Base-by-base conservation (phyloP, 805 yeast genomes). In the Kuraishia borneana region DNA sequence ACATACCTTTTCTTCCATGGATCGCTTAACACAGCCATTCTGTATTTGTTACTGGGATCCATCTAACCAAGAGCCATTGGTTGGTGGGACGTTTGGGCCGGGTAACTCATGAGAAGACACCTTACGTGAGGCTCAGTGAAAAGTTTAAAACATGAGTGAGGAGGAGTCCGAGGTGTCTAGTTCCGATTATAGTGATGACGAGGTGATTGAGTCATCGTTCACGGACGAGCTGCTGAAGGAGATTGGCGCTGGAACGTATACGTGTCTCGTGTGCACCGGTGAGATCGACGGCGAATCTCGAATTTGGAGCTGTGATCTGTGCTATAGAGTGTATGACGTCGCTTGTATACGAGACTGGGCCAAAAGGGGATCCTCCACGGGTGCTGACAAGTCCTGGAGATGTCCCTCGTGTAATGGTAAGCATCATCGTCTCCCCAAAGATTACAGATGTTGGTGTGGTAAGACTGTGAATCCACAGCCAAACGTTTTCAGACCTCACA, bases 271-370 rank as follows among this genome's bases (percentile, higher is more conserved):
- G 9, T 89, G 98, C 56, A 83, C 95, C 0, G 77, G 82, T 25
- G 89, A 84, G 42, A 68, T 89, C 39, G 83, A 76, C 34, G 63
- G 71, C 3, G 56, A 62, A 9, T 75, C 87, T 17, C 58, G 65
- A 31, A 64, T 87, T 35, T 92, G 95, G 92, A 69, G 85, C 5
- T 89, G 98, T 52, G 53, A 57, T 6, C 60, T 65, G 19, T 89
- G 98, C 51, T 80, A 60, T 48, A 63, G 96, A 38, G 94, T 82
- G 1, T 89, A 84, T 50, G 96, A 89, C 51, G 61, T 85, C 30
- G 76, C 74, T 10, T 89, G 98, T 59, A 80, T 87, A 30, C 60
- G 70, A 33, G 84, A 79, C 42, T 92, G 98, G 98, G 89, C 95
- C 3, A 53, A 60, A 18, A 65, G 82, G 40, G 88, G 88, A 4